These are phyloP conservation scores for Adansonia grandidieri DNA, from an alignment of 441 rosid genomes.

Conservation along the genomic window DNA sequence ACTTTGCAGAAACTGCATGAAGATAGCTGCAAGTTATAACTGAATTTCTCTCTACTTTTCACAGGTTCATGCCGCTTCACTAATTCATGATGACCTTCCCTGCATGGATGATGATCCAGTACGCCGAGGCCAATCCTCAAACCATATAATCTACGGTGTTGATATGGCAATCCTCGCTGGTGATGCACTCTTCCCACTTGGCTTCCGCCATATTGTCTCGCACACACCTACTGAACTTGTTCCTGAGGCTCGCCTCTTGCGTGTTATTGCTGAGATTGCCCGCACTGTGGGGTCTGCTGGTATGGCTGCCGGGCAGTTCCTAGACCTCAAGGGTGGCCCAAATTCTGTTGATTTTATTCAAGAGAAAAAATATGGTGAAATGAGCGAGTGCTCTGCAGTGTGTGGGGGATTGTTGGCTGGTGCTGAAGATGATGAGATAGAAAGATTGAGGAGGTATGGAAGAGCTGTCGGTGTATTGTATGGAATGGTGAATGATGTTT, in stretches of 20 bases:
- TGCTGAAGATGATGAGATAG: conserved; percentile 65
- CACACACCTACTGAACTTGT: conserved; percentile 71
- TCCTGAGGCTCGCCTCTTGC: conserved; percentile 64
- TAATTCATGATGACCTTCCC: conserved; percentile 92
- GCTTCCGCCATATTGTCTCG: conserved; percentile 78
- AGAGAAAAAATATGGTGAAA: conserved; percentile 84
- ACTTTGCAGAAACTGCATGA: neutral
- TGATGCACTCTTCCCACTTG: conserved; percentile 93
- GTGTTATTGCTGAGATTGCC: conserved; percentile 83
- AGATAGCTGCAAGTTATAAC: neutral
- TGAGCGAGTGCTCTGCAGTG: conserved; percentile 90
- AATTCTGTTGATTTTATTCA: conserved; percentile 60
- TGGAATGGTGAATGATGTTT: conserved; percentile 71
- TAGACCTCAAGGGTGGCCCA: conserved; percentile 78
- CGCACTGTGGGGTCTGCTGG: conserved; percentile 89
- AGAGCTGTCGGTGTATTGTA: conserved; percentile 87
- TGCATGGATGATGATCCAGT: conserved; percentile 87
- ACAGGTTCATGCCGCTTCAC: conserved; percentile 91
- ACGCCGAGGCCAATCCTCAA: conserved; percentile 86
- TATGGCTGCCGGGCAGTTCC: conserved; percentile 96
- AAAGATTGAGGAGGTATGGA: conserved; percentile 72
- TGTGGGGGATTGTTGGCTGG: conserved; percentile 91
- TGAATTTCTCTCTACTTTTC: neutral
- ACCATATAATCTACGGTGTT: conserved; percentile 69
- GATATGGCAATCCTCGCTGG: conserved; percentile 96